Conservation (phyloP, 176 grass and related monocot genomes). For the Bonia amplexicaulis region DNA sequence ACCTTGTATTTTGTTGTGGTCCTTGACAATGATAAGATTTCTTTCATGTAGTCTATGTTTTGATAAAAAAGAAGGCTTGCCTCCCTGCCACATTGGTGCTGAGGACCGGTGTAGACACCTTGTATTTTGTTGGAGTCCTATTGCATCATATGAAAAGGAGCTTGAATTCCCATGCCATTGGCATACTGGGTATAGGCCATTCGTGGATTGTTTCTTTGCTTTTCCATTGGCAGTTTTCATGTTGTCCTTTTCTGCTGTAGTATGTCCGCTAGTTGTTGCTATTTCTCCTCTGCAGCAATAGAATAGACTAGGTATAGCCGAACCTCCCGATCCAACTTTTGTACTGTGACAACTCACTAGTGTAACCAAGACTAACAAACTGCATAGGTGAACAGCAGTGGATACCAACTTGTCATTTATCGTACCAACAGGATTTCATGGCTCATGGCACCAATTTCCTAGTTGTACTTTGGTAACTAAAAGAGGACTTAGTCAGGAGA, state of each 20-base stretch:
- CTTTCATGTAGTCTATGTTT: not conserved
- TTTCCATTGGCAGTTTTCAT: not conserved
- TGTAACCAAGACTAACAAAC: not conserved
- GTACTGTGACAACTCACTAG: not conserved
- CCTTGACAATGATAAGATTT: not conserved
- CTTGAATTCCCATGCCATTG: not conserved
- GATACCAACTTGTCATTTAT: not conserved
- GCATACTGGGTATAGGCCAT: not conserved
- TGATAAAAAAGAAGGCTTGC: not conserved
- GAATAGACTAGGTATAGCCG: not conserved
- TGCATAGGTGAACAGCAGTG: not conserved
- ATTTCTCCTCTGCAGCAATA: not conserved
- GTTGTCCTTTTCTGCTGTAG: not conserved
- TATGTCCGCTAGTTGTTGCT: not conserved
- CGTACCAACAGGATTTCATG: not conserved
- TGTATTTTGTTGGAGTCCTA: constrained; percentile 4
- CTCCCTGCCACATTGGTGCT: not conserved
- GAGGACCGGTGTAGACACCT: not conserved
- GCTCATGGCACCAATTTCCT: not conserved
- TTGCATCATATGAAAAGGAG: not conserved
- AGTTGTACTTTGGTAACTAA: not conserved
- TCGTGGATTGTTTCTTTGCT: constrained; percentile 18
- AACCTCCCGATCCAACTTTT: not conserved
- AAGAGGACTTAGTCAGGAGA: not conserved
- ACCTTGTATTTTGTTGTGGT: constrained; percentile 10